These are phyloP conservation scores for Lolium rigidum DNA, from an alignment of 176 grass and related monocot species.

Conservation along the genomic window DNA sequence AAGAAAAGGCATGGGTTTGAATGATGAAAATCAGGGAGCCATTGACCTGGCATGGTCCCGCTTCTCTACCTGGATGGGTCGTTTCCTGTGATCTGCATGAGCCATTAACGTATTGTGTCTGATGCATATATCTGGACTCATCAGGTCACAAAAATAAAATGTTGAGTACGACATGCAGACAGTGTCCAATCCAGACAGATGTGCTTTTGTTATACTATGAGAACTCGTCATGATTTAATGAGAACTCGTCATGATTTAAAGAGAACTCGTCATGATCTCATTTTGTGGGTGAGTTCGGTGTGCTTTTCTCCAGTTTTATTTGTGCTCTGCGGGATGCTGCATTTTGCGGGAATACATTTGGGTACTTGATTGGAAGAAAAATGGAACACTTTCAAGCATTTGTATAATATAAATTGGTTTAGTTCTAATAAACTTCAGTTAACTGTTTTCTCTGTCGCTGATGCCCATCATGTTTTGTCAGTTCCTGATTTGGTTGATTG, in stretches of 20 bases:
- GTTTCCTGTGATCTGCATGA: conserved; percentile 61
- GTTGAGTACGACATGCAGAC: background rate
- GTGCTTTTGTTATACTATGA: conserved; percentile 11
- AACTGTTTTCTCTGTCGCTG: too few species aligned
- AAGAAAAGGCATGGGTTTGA: conserved; percentile 82
- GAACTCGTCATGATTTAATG: background rate
- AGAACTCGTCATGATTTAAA: too few species aligned
- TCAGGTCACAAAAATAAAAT: conserved; percentile 44
- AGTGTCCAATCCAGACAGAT: conserved; percentile 32
- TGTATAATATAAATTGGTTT: too few species aligned
- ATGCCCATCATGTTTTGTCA: too few species aligned
- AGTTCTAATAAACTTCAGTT: too few species aligned
- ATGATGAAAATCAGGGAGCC: conserved; percentile 61
- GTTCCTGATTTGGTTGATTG: too few species aligned
- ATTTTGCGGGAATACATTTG: background rate
- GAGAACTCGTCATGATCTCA: too few species aligned
- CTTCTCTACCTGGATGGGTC: conserved; percentile 83
- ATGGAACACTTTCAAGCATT: background rate
- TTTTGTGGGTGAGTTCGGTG: background rate
- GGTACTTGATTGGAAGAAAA: background rate
- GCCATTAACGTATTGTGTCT: background rate
- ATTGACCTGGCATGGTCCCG: conserved; percentile 79
- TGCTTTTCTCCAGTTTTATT: background rate
- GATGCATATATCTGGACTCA: conserved; percentile 10
- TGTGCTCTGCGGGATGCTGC: background rate